Evolutionary conservation across 352 stramenopile genomes (phyloP).

Genomic region (Pythium brassicae): DNA sequence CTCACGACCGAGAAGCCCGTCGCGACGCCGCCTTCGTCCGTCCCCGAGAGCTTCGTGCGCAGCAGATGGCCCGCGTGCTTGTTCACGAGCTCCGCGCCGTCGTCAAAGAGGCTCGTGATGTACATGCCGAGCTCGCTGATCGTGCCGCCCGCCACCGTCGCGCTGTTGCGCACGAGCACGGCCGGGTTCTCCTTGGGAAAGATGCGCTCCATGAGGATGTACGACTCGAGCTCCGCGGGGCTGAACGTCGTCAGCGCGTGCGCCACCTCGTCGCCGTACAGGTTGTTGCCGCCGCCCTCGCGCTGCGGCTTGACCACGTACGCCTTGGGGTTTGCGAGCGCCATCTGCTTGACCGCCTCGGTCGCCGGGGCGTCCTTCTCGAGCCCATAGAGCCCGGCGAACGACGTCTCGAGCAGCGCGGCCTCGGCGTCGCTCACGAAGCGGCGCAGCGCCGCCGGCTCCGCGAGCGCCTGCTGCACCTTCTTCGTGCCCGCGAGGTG

Average conservation of each 20-base stretch:
- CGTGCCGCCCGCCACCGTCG: slow-evolving; percentile 68
- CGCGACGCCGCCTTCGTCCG: slow-evolving; percentile 96
- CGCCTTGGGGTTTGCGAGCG: slow-evolving; percentile 47
- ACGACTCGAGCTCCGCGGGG: slow-evolving; percentile 72
- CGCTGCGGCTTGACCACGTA: slow-evolving; percentile 98
- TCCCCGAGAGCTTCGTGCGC: slow-evolving; percentile 93
- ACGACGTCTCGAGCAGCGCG: slow-evolving; percentile 81
- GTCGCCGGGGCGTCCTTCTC: slow-evolving; percentile 76
- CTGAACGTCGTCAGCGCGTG: slow-evolving; percentile 78
- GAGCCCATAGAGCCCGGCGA: slow-evolving; percentile 94
- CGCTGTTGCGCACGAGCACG: slow-evolving; percentile 77
- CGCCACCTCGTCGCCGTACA: slow-evolving; percentile 93
- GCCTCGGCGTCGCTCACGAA: slow-evolving; percentile 84
- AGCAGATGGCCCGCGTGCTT: slow-evolving; percentile 94
- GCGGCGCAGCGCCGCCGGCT: slow-evolving; percentile 75
- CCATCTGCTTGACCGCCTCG: slow-evolving; percentile 70
- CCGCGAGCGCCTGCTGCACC: slow-evolving; percentile 95
- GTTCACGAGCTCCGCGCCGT: slow-evolving; percentile 88
- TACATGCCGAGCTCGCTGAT: slow-evolving; percentile 96
- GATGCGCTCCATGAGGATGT: slow-evolving; percentile 97
- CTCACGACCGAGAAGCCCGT: slow-evolving; percentile 93
- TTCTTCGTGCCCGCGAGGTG: slow-evolving; percentile 98
- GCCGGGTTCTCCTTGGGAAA: slow-evolving; percentile 85
- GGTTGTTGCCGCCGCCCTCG: slow-evolving; percentile 97
- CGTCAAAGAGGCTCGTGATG: slow-evolving; percentile 82